Conservation (phyloP, 352 stramenopile genomes). For the Globisporangium viniferum region DNA sequence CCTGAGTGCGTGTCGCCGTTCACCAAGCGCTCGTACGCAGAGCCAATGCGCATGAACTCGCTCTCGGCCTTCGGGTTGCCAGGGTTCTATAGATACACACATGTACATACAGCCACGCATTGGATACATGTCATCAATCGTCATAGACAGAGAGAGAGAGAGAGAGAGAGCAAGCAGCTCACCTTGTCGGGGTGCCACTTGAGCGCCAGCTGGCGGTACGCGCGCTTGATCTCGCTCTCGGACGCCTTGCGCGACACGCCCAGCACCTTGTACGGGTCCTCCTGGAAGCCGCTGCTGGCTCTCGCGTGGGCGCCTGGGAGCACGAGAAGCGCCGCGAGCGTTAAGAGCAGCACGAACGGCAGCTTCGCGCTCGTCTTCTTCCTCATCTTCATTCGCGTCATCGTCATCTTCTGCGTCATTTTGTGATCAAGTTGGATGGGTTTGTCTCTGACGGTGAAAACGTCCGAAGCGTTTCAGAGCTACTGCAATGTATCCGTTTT, state of each 20-base stretch:
- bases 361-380: background rate
- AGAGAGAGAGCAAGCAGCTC: slow-evolving; percentile 19
- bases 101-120: background rate
- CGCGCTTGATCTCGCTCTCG: slow-evolving; percentile 77
- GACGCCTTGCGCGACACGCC: slow-evolving; percentile 56
- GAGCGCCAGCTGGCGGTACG: slow-evolving; percentile 81
- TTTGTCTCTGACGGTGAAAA: background rate
- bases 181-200: slow-evolving; percentile 92
- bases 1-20: slow-evolving; percentile 23
- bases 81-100: slow-evolving; percentile 37
- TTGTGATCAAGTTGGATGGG: background rate
- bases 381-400: slow-evolving; percentile 4
- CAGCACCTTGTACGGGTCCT: slow-evolving; percentile 78
- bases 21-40: slow-evolving; percentile 65
- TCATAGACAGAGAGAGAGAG: background rate
- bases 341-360: background rate
- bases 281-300: slow-evolving; percentile 20
- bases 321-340: slow-evolving; percentile 20
- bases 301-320: background rate
- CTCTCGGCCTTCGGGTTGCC: slow-evolving; percentile 61
- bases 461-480: background rate
- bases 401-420: background rate
- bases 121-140: background rate
- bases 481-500: background rate
- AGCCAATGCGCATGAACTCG: slow-evolving; percentile 74